Conservation (phyloP, 2,329 filamentous ascomycete genomes). For the Hypoxylon sp. region DNA sequence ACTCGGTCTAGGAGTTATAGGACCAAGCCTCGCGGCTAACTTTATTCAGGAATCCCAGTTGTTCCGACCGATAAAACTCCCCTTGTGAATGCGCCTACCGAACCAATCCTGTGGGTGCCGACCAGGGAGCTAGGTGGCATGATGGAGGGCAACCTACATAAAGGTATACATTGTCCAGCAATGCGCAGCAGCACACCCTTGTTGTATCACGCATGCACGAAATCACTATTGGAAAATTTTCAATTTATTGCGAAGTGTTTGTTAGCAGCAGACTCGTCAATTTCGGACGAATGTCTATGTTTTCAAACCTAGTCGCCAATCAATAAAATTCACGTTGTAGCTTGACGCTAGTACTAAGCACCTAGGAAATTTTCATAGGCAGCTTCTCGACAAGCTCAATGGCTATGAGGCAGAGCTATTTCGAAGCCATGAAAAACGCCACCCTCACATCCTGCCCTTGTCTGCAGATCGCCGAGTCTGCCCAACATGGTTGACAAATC, state of each 20-base stretch:
- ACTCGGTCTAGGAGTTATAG: constrained; percentile 10
- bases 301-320: constrained; percentile 3
- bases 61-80: constrained; percentile 18
- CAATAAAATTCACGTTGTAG: constrained; percentile 15
- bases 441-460: constrained; percentile 37
- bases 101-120: constrained; percentile 1
- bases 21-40: constrained; percentile 1
- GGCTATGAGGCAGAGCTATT: constrained; percentile 5
- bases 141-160: constrained; percentile 24
- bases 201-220: constrained; percentile 34
- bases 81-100: constrained; percentile 3
- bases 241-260: constrained; percentile 37
- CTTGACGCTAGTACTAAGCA: constrained; percentile 23
- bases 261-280: constrained; percentile 10
- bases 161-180: constrained; percentile 23
- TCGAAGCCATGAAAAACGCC: constrained; percentile 34
- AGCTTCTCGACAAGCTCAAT: constrained; percentile 18
- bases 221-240: constrained; percentile 34
- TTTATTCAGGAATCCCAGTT: constrained; percentile 6
- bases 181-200: constrained; percentile 20
- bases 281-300: constrained; percentile 14
- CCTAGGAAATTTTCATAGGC: constrained; percentile 19
- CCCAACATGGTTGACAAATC: constrained; percentile 25
- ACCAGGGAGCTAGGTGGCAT: constrained; percentile 2
- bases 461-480: constrained; percentile 35